Evolutionary conservation across 345 rosid genomes (phyloP), one percentile per base, ranked within the genome.

Genomic region (Arabis alpina): DNA sequence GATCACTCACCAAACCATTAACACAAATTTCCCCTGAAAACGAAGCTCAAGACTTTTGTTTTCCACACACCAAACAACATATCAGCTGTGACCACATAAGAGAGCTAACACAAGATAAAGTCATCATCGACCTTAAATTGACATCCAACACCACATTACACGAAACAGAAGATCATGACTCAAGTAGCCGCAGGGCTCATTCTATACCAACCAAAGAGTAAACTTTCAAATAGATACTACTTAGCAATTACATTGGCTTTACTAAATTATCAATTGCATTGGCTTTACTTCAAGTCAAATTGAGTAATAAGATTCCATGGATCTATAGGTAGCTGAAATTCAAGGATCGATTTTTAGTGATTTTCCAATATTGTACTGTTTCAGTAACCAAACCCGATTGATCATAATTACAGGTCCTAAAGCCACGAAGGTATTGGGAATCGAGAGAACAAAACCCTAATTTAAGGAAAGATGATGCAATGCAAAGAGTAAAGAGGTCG

Each of bases 361-460:
- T 5, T 1, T 34, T 34, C 37, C 8, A 34, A 19, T 19, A 19
- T 19, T 19, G 23, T 19, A 19, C 23, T 19, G 23, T 19, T 19
- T 19, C 23, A 34, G 37, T 5, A 28, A 28, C 5, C 32, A 28
- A 28, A 28, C 8, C 37, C 37, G 8, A 34, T 8, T 34, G 2
- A 34, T 34, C 8, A 34, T 34, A 34, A 34, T 34, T 34, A 32
- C 7, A 6, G 37, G 37, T 34, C 37, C 16, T 36, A 37, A 36
- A 73, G 43, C 45, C 25, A 56, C 28, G 4, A 64, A 57, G 30
- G 53, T 7, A 57, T 16, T 52, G 34, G 37, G 32, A 58, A 67
- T 51, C 9, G 42, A 45, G 59, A 65, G 37, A 43, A 14, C 3
- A 23, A 48, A 62, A 57, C 77, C 73, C 79, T 61, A 71, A 24